phyloP scores from a whole-genome alignment of 768 basidiomycete species.

The Lactarius psammicola region DNA sequence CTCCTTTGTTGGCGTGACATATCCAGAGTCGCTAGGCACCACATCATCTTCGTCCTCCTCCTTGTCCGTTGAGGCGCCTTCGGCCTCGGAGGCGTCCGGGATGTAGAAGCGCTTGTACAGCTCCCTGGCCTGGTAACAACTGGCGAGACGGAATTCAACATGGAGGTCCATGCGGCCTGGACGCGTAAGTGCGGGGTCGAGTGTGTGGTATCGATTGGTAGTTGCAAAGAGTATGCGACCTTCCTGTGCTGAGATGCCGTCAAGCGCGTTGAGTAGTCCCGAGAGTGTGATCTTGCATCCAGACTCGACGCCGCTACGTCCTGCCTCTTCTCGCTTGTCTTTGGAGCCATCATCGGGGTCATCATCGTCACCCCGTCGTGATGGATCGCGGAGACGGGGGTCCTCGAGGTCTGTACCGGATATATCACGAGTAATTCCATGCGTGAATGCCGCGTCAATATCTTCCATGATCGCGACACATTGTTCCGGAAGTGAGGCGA shows the following conservation, averaged over 20 bases:
- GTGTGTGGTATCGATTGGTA: slow-evolving; percentile 66
- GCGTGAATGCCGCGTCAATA: slow-evolving; percentile 73
- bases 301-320: not conserved
- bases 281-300: slow-evolving; percentile 52
- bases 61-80: slow-evolving; percentile 29
- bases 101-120: slow-evolving; percentile 70
- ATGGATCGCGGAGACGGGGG: slow-evolving; percentile 36
- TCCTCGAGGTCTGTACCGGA: slow-evolving; percentile 24
- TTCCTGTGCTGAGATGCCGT: slow-evolving; percentile 77
- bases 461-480: slow-evolving; percentile 84
- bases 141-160: slow-evolving; percentile 74
- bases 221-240: slow-evolving; percentile 81
- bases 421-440: slow-evolving; percentile 40
- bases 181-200: slow-evolving; percentile 73
- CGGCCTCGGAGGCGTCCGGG: slow-evolving; percentile 37
- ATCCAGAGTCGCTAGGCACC: slow-evolving; percentile 29
- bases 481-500: slow-evolving; percentile 61
- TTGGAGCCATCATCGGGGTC: slow-evolving; percentile 13
- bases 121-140: slow-evolving; percentile 61
- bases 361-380: slow-evolving; percentile 23
- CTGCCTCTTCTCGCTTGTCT: slow-evolving; percentile 18
- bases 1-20: slow-evolving; percentile 23
- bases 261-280: slow-evolving; percentile 75
- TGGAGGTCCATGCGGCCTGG: slow-evolving; percentile 82
- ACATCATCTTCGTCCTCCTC: slow-evolving; percentile 31